Evolutionary conservation across 2,329 filamentous ascomycete species (phyloP).

Genomic region (Fusarium drepaniforme): DNA sequence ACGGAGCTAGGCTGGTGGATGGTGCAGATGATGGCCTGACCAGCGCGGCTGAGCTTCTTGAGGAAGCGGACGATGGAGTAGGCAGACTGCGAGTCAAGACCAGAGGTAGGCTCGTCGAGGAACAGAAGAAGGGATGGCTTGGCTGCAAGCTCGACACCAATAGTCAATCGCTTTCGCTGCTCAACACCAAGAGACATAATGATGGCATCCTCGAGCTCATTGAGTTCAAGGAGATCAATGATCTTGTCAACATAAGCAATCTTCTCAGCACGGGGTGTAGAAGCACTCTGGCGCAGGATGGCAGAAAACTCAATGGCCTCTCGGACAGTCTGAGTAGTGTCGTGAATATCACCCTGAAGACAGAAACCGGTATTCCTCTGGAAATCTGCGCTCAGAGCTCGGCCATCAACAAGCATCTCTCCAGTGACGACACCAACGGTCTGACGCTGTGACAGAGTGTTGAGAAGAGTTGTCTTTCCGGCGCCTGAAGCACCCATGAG

Average conservation of each 20-base stretch:
- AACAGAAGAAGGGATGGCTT: conserved; percentile 71
- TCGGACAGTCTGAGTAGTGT: conserved; percentile 72
- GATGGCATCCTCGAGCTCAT: conserved; percentile 70
- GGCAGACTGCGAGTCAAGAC: conserved; percentile 66
- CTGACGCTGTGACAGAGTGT: conserved; percentile 80
- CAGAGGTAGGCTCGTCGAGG: conserved; percentile 69
- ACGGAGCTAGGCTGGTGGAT: conserved; percentile 68
- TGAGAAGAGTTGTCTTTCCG: conserved; percentile 86
- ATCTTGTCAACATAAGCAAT: conserved; percentile 75
- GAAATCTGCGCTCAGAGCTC: conserved; percentile 76
- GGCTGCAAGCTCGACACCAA: conserved; percentile 64
- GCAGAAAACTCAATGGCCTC: conserved; percentile 76
- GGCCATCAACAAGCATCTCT: conserved; percentile 82
- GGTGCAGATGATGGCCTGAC: conserved; percentile 69
- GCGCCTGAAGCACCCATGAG: conserved; percentile 86
- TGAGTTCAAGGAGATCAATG: conserved; percentile 74
- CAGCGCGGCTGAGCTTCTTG: conserved; percentile 67
- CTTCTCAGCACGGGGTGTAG: conserved; percentile 70
- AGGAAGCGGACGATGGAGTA: conserved; percentile 71
- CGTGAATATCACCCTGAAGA: conserved; percentile 74
- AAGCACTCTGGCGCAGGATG: conserved; percentile 68
- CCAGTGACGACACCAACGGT: conserved; percentile 79
- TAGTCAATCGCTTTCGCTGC: conserved; percentile 66
- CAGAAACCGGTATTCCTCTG: conserved; percentile 80
- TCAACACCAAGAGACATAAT: conserved; percentile 70